Base-by-base conservation (phyloP, 2,329 filamentous ascomycete species). In the Drechmeria coniospora region DNA sequence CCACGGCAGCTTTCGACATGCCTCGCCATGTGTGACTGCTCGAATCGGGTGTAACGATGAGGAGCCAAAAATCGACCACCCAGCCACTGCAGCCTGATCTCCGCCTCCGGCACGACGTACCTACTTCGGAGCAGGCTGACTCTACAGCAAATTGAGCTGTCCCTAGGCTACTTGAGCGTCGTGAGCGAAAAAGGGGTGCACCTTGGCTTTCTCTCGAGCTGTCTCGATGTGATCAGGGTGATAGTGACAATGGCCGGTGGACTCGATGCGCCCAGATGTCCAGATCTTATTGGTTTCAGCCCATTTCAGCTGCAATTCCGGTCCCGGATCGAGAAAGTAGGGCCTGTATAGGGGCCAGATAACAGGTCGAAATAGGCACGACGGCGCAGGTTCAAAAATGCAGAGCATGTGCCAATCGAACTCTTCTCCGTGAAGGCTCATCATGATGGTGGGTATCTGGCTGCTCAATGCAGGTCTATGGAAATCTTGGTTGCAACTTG, bases 211-310 rank as follows among this genome's bases (percentile, higher is more conserved):
- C 45, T 63, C 47, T 2, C 76, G 54, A 23, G 75, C 45, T 3
- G 54, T 43, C 45, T 75, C 64, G 13, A 78, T 50, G 37, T 78
- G 56, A 23, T 54, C 44, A 39, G 62, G 54, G 18, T 68, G 43
- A 44, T 79, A 87, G 57, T 87, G 90, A 43, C 75, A 81, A 10
- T 90, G 74, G 28, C 81, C 81, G 39, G 90, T 83, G 31, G 74
- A 71, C 38, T 61, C 65, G 26, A 70, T 73, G 34, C 68, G 68
- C 36, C 77, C 77, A 2, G 68, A 65, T 24, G 66, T 66, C 46
- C 74, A 64, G 61, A 86, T 72, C 17, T 68, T 68, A 43, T 79
- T 71, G 38, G 75, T 46, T 30, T 69, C 61, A 22, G 63, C 60
- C 72, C 72, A 77, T 32, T 59, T 57, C 24, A 49, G 37, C 46